Conservation (phyloP, 2,329 filamentous ascomycete species). For the Alternaria viburni region DNA sequence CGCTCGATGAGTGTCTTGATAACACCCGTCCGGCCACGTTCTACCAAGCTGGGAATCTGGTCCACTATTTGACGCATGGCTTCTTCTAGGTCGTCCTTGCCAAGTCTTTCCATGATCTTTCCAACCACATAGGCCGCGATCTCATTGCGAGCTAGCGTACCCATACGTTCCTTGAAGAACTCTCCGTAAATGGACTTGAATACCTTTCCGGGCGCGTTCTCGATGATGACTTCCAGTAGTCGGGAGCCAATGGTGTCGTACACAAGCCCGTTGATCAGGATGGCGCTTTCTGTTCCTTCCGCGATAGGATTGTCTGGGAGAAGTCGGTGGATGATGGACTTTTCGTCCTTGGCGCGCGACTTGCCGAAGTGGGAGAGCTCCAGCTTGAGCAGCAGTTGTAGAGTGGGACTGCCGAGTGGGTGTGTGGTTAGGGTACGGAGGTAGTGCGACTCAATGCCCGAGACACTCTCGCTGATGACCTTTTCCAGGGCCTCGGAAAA, state of each 20-base stretch:
- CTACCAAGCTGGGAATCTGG: conserved; percentile 74
- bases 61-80: conserved; percentile 75
- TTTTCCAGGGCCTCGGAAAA: conserved; percentile 81
- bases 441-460: conserved; percentile 77
- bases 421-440: conserved; percentile 85
- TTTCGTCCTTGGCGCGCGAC: conserved; percentile 67
- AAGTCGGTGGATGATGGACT: conserved; percentile 75
- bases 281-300: conserved; percentile 74
- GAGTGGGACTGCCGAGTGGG: conserved; percentile 86
- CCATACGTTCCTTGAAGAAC: conserved; percentile 80
- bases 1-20: conserved; percentile 84
- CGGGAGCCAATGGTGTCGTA: conserved; percentile 92
- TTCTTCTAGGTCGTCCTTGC: conserved; percentile 81
- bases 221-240: conserved; percentile 84
- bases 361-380: conserved; percentile 79
- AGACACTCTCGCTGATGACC: conserved; percentile 78
- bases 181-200: conserved; percentile 88
- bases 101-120: conserved; percentile 79
- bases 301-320: conserved; percentile 79
- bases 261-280: conserved; percentile 83
- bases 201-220: conserved; percentile 79
- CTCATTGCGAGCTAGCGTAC: conserved; percentile 84
- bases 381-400: conserved; percentile 88
- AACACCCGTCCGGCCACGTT: conserved; percentile 77
- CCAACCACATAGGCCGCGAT: conserved; percentile 88